These are phyloP conservation scores for Scheffersomyces coipomensis DNA, from an alignment of 805 yeast species.

Conservation along the genomic window DNA sequence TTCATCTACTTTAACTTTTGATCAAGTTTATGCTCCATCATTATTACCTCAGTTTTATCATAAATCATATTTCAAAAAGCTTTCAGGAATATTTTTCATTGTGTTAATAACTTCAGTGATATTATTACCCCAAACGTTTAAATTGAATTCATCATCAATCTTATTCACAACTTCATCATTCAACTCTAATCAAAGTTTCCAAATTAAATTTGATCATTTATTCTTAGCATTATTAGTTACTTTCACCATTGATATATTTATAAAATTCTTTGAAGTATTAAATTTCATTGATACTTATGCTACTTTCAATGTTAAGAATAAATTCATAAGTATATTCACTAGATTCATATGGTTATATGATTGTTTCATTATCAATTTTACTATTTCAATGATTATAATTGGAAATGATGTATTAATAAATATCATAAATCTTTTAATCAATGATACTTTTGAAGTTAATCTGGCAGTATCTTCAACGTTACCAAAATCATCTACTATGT, in stretches of 20 bases:
- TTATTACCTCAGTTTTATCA: not conserved
- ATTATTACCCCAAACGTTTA: conserved; percentile 11
- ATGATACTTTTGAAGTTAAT: not conserved
- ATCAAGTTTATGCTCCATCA: too few species aligned
- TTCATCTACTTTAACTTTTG: too few species aligned
- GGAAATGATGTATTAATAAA: conserved; percentile 21
- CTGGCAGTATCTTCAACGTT: too few species aligned
- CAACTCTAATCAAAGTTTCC: conserved; percentile 1
- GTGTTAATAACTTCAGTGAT: conserved; percentile 1
- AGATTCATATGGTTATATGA: conserved; percentile 22
- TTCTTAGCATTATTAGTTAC: conserved; percentile 13
- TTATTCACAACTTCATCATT: conserved; percentile 6
- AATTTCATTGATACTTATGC: conserved; percentile 10
- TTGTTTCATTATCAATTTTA: conserved; percentile 12
- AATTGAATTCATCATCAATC: conserved; percentile 20
- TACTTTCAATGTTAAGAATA: conserved; percentile 11
- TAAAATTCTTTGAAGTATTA: conserved; percentile 10
- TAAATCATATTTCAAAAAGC: not conserved
- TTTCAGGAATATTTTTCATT: not conserved
- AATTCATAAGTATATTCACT: conserved; percentile 11
- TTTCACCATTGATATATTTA: conserved; percentile 10
- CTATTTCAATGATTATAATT: conserved; percentile 11
- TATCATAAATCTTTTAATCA: conserved; percentile 6
- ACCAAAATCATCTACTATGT: not conserved
- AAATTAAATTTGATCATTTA: conserved; percentile 25